Evolutionary conservation across 2,329 filamentous ascomycete species (phyloP), one percentile per base, ranked within the genome.

Genomic region (Proliferodiscus dingleyae): DNA sequence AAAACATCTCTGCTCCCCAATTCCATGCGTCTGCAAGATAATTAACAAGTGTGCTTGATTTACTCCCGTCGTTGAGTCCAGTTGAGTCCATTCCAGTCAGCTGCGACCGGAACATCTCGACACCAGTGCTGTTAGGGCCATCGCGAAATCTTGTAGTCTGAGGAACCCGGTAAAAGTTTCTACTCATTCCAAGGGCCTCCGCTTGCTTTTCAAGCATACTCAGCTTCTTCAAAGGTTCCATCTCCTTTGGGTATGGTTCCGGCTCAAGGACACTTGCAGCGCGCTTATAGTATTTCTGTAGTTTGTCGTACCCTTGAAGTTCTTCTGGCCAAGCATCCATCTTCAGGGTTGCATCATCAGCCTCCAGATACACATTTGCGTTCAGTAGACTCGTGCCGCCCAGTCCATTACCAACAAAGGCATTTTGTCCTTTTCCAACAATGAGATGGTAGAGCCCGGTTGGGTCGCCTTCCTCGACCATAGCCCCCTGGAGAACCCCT

Each of bases 11-110:
- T 10, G 82, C 79, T 7, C 81, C 83, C 79, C 80, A 83, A 56
- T 84, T 83, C 81, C 81, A 85, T 2, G 83, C 81, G 61, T 86
- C 82, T 6, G 78, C 72, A 6, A 86, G 66, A 55, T 86, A 86
- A 0, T 81, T 86, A 29, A 83, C 78, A 1, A 81, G 68, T 0
- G 78, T 83, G 9, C 76, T 81, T 15, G 74, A 83, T 63, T 85
- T 85, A 23, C 78, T 83, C 2, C 80, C 80, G 60, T 86, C 82
- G 53, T 86, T 85, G 47, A 83, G 54, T 1, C 81, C 82, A 0
- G 80, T 84, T 30, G 63, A 65, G 53, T 86, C 82, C 61, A 82
- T 78, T 1, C 81, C 81, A 0, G 77, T 78, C 18, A 81, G 65
- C 0, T 73, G 71, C 1, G 78, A 83, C 0, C 74, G 70, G 16